Base-by-base conservation (phyloP, 2,329 filamentous ascomycete genomes). In the Beauveria asiatica region DNA sequence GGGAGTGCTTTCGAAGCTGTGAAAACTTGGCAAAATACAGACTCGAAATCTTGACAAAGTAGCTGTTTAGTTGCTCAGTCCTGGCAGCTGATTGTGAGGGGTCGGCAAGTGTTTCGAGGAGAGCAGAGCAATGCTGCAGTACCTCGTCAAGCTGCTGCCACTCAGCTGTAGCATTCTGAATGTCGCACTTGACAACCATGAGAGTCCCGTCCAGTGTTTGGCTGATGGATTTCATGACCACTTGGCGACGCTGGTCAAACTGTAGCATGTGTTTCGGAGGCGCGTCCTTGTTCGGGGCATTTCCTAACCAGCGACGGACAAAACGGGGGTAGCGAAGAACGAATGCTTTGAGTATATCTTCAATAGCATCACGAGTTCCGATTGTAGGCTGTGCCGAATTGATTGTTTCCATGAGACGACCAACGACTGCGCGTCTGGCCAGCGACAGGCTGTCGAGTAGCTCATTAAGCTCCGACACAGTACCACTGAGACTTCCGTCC, bases 21-120 rank as follows among this genome's bases (percentile, higher is more conserved):
- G 81, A 73, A 67, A 84, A 84, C 52, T 83, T 77, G n/a, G 83
- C 76, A 69, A 86, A 90, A 68, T 90, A 90, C 3, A 89, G 77
- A 65, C 88, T 86, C 0, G 88, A 90, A 27, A 90, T 81, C 66
- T 86, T 89, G 63, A 87, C 80, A 60, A 83, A 77, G 64, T 85
- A 83, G 2, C 75, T 76, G n/a, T 65, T 67, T 13, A 75, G 65
- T 55, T 74, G 70, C 30, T 74, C 73, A 1, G 65, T 54, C 52
- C 67, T 70, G 19, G 67, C 58, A 9, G 64, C 50, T 1, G 73
- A 71, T 13, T 70, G 61, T 4, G 67, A 64, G 5, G 71, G 68
- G 51, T 80, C 74, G 5, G 78, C 77, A 49, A 85, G 73, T 55
- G 78, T 75, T 39, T 83, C 80, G 10, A 87, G 70, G 16, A 88